Evolutionary conservation across 345 rosid species (phyloP), one percentile per base, ranked within the genome.

Genomic region (Arabidopsis suecica): DNA sequence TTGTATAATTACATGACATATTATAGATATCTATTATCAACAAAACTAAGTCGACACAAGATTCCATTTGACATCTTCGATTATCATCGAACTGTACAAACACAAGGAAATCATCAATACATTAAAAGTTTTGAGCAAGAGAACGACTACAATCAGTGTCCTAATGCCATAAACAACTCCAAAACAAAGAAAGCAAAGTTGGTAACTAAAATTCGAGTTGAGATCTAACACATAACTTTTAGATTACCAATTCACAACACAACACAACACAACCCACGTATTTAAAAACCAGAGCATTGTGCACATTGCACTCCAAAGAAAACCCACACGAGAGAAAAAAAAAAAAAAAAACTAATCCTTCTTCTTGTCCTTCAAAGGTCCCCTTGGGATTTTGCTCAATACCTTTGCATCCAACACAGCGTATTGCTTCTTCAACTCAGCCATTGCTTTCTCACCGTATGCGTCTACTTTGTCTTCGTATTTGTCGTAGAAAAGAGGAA

Each of bases 401-500:
- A 83, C 85, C 85, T 92, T 95, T 6, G 69, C 85, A 56, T 92
- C 90, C 5, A 95, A 75, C 7, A 86, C 89, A 11, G 84, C 87
- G 41, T 86, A 95, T 63, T 85, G 95, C 85, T 86, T 95, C 90
- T 83, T 95, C 71, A 90, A 74, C 88, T 90, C 91, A 2, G 65
- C 44, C 77, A 83, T 72, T 45, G 90, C 96, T 84, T 89, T 95
- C 89, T 90, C 96, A 13, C 84, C 85, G 22, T 83, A 86, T 2
- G 89, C 49, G 74, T 95, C 99, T 6, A 95, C 72, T 82, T 83
- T 76, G 72, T 90, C 99, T 69, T 88, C 97, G 9, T 88, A 88
- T 84, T 86, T 95, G 84, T 92, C 99, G 1, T 95, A 95, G 7
- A 92, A 0, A 44, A 90, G 93, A n/a, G 99, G 99, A 30, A 92